Base-by-base conservation (phyloP, 1,284 basidiomycete species). In the Cutaneotrichosporon arboriforme region DNA sequence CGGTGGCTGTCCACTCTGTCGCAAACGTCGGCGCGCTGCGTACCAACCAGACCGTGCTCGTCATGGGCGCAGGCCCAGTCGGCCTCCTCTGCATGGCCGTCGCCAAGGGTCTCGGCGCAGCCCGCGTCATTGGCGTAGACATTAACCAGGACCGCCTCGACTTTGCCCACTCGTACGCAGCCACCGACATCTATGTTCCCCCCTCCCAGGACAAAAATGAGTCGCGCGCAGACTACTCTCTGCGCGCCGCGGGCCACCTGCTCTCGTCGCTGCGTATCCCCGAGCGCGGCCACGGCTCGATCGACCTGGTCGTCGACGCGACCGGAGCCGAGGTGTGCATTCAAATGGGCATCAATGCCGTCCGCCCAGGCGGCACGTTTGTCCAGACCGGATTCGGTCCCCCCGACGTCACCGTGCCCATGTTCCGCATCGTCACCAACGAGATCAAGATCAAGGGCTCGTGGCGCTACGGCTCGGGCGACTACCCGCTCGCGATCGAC, bases 71-170 rank as follows among this genome's bases (percentile, higher is more conserved):
- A 8, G 93, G 94, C 1, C 93, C 93, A 8, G 89, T 97, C 58
- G 92, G 92, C 10, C 80, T 97, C 17, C 82, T 97, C 36, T 87
- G 84, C 69, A 92, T 93, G 84, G 92, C 89, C 4, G 90, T 92
- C 21, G 90, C 90, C 21, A 90, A 86, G 69, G 91, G 90, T 3
- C 78, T 93, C 51, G 90, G 90, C 22, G 90, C 89, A 0, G 79
- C 80, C 36, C 83, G 86, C 50, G 80, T 93, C 57, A 81, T 94
- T 53, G 89, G 84, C 3, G 81, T 94, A 58, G 77, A 98, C 70
- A 90, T 97, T 59, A 83, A 90, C 52, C 78, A 83, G 40, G 77
- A 80, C 46, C 86, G 93, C 44, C 83, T 98, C 44, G 81, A 87
- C 42, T 97, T 97, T 69, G 92, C 94, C 13, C 85, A 85, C 70